Evolutionary conservation across 441 rosid genomes (phyloP), one percentile per base, ranked within the genome.

Genomic region (Gossypium trilobum): DNA sequence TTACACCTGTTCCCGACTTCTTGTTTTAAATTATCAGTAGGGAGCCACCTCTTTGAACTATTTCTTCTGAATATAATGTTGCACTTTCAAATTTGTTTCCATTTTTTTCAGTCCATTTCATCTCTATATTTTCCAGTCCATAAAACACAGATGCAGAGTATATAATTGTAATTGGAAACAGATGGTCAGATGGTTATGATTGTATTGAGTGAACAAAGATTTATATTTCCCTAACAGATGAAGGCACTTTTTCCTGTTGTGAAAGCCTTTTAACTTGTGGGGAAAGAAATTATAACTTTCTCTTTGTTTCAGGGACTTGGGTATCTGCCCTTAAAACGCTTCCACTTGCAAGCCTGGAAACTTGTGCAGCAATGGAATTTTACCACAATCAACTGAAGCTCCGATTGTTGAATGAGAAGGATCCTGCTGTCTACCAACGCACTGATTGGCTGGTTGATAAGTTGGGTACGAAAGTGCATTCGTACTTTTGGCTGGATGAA

Each of bases 401-500:
- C 65, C 85, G 96, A 79, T 78, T 93, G 63, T 60, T 89, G 83
- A 87, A 86, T 67, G 96, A 89, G 85, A 85, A 83, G 75, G 87
- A 86, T 77, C 68, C 86, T 39, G 74, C 72, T 76, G 88, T 80
- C 69, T 88, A 87, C 75, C 88, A 87, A 69, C 92, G 92, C 46
- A 79, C 89, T 76, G 98, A 93, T 86, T 93, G 97, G 98, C 79
- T 93, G 82, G 96, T 90, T 13, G 87, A 91, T 79, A 93, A 88
- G 88, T 79, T 93, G 86, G 95, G 84, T 48, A 91, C 92, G 11
- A 87, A 91, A 81, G 96, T 90, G 68, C 93, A 93, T 84, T 85
- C 97, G 48, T 89, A 91, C 82, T 89, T 91, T 80, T 90, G 98
- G 98, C 96, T 91, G 33, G 98, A 93, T 81, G 96, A 85, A 58